Conservation (phyloP, 148 eudicot species). For the Dianthus caryophyllus region DNA sequence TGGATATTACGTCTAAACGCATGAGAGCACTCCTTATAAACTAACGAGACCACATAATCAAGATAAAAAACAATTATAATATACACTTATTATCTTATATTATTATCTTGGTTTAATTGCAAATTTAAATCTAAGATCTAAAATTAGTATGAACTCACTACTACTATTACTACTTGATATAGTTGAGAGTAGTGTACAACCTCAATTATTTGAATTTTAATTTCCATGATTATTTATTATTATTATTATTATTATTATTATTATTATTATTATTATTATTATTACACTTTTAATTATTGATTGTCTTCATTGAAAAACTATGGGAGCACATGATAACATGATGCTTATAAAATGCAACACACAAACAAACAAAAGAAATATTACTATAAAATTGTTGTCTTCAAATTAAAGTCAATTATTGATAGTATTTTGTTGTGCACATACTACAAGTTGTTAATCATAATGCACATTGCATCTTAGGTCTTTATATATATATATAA, state of each 20-base stretch:
- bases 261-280: no score
- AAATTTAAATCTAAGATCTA: conserved; percentile 6
- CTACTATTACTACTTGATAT: no score
- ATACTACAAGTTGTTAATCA: not conserved
- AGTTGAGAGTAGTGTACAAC: no score
- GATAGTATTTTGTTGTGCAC: not conserved
- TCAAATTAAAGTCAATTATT: conserved; percentile 16
- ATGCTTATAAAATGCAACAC: not conserved
- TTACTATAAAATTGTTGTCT: not conserved
- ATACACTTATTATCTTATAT: conserved; percentile 3
- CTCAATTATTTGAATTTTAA: no score
- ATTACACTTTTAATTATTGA: no score
- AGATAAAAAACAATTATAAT: no score
- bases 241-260: no score
- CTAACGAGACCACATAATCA: conserved; percentile 14
- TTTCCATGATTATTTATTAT: not conserved
- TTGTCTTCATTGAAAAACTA: not conserved
- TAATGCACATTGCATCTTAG: no score
- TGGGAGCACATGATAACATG: not conserved
- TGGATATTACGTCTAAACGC: not conserved
- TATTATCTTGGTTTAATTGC: not conserved
- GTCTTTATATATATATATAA: no score
- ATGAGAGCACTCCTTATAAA: not conserved
- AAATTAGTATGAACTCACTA: not conserved
- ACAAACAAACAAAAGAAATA: not conserved